phyloP scores from a whole-genome alignment of 116 monocot species.

The Iris pallida region DNA sequence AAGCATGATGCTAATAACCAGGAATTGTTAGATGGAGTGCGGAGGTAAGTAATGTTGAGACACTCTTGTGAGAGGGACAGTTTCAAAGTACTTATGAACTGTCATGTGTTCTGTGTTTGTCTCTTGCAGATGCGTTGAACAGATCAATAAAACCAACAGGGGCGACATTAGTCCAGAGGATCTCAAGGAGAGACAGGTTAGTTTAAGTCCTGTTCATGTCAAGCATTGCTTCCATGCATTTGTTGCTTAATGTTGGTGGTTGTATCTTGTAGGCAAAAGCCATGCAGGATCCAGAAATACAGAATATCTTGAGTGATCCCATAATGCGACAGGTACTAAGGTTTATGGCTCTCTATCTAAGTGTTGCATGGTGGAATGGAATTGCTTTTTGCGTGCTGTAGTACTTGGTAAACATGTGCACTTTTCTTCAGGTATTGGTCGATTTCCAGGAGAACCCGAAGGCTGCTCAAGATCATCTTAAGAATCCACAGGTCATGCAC shows the following conservation, averaged over 20 bases:
- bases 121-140: slow-evolving; percentile 77
- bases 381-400: no score
- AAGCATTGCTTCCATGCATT: neutral
- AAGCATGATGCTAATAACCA: slow-evolving; percentile 81
- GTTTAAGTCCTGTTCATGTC: neutral
- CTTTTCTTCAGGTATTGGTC: slow-evolving; percentile 34
- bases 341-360: neutral
- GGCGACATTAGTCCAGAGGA: slow-evolving; percentile 84
- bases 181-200: slow-evolving; percentile 86
- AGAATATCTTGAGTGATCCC: slow-evolving; percentile 83
- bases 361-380: no score
- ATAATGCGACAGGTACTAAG: slow-evolving; percentile 81
- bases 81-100: neutral
- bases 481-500: slow-evolving; percentile 69
- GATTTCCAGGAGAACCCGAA: slow-evolving; percentile 76
- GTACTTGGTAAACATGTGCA: neutral
- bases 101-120: neutral
- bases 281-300: slow-evolving; percentile 99
- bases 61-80: no score
- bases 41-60: slow-evolving; percentile 40
- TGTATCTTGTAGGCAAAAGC: slow-evolving; percentile 59
- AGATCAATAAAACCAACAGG: slow-evolving; percentile 88
- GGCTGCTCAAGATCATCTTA: slow-evolving; percentile 59
- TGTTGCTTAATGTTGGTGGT: neutral
- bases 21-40: slow-evolving; percentile 77